Base-by-base conservation (phyloP, 345 rosid species). In the Capsella bursapastoris region DNA sequence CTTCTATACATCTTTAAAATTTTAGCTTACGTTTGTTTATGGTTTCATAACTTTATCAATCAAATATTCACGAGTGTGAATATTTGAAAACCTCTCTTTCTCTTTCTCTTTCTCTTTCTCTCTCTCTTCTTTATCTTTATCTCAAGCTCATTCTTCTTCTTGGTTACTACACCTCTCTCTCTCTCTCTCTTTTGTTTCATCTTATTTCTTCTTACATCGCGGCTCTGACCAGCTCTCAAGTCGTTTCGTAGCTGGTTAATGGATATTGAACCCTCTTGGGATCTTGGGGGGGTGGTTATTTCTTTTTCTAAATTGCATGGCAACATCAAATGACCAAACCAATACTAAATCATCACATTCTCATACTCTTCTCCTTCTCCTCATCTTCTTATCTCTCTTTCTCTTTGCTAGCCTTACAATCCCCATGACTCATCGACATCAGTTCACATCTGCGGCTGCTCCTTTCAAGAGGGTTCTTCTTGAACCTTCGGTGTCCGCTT, bases 261-360 rank as follows among this genome's bases (percentile, higher is more conserved):
- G 96, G 98, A 91, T 94, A 89, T 90, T 88, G 96, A 88, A 84
- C 90, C 95, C 93, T 86, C 90, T 82, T 87, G 94, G 93, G 83
- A 82, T 83, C 83, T 85, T 82, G 91, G 94, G 94, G 79, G 97
- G 95, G 89, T 83, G 92, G 89, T 82, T 86, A 62, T 45, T 83
- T 88, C 80, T 77, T 79, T 70, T 78, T 63, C 71, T 81, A 66
- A 73, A 84, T 85, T 87, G 90, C 88, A 90, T 89, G 98, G 98
- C 97, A 84, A 74, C 89, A 71, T 74, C 86, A 66, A 83, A 75
- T 61, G 71, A 84, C 47, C 57, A 80, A 67, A 60, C 82, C 66
- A 57, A 51, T 79, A 72, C 84, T 35, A 88, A 76, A 55, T 69
- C 75, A 65, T 65, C 84, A 35, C 74, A 34, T 58, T 57, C 64